These are phyloP conservation scores for Trypanosoma mega DNA, from an alignment of 208 protist species.

Conservation along the genomic window DNA sequence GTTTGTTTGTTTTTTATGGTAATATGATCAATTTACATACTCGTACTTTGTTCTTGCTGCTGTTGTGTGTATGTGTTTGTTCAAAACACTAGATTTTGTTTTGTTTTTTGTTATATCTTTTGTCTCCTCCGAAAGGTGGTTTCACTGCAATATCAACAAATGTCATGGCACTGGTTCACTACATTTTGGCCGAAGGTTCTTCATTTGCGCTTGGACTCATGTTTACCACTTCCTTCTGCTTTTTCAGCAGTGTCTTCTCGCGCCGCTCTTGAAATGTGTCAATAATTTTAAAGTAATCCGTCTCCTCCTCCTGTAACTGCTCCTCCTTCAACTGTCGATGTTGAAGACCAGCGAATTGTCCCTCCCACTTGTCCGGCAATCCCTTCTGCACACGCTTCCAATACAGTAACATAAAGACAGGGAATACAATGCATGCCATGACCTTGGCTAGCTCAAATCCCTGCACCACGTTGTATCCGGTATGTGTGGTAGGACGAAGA, in stretches of 20 bases:
- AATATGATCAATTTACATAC: too few relatives aligned
- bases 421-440: conserved; percentile 76
- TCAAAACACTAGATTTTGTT: conserved; percentile 10
- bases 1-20: too few relatives aligned
- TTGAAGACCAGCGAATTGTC: conserved; percentile 76
- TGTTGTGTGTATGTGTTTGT: neutral
- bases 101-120: neutral
- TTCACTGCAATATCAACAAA: too few relatives aligned
- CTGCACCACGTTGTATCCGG: conserved; percentile 61
- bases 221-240: conserved; percentile 41
- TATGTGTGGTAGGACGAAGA: conserved; percentile 55
- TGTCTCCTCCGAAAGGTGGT: neutral
- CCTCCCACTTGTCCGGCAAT: conserved; percentile 73
- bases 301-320: conserved; percentile 48
- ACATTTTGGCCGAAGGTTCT: neutral
- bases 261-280: conserved; percentile 73
- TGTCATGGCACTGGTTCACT: neutral
- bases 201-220: neutral
- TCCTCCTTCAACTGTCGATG: conserved; percentile 78
- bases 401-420: conserved; percentile 75
- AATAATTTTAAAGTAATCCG: conserved; percentile 85
- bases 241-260: conserved; percentile 63
- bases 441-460: conserved; percentile 75
- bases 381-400: conserved; percentile 77
- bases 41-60: neutral